phyloP scores from a whole-genome alignment of 371 early-diverging fungal species.

The Fennellomyces sp. region DNA sequence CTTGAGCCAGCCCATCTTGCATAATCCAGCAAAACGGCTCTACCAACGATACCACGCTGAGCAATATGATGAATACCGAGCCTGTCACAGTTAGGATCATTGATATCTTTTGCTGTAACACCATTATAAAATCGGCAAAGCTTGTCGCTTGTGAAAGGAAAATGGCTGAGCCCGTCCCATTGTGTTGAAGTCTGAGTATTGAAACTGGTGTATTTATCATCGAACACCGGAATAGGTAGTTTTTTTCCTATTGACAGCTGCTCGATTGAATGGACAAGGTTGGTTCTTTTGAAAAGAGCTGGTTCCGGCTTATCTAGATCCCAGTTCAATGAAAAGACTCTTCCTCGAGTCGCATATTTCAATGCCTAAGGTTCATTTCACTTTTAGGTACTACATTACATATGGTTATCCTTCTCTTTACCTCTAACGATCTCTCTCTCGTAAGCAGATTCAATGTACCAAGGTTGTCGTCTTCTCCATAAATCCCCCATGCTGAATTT shows the following conservation, averaged over 20 bases:
- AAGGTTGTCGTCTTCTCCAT: neutral
- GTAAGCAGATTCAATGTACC: neutral
- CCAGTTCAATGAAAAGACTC: too few relatives aligned
- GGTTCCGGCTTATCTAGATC: too few relatives aligned
- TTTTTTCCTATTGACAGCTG: too few relatives aligned
- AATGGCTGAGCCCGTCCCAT: constrained; percentile 44
- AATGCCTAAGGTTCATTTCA: too few relatives aligned
- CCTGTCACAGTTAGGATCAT: constrained; percentile 6
- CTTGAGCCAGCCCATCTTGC: constrained; percentile 28
- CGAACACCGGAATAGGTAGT: constrained; percentile 20
- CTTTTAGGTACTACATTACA: too few relatives aligned
- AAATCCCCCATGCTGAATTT: neutral
- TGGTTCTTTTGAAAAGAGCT: too few relatives aligned
- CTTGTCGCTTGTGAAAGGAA: constrained; percentile 14
- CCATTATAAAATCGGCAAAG: constrained; percentile 32
- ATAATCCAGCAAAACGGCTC: constrained; percentile 41
- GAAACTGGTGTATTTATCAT: constrained; percentile 35
- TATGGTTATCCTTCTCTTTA: too few relatives aligned
- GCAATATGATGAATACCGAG: constrained; percentile 44
- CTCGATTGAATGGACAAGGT: too few relatives aligned
- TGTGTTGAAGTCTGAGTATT: constrained; percentile 43
- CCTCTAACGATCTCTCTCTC: neutral
- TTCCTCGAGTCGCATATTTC: too few relatives aligned
- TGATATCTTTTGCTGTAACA: constrained; percentile 4
- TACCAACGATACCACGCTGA: constrained; percentile 38